These are phyloP conservation scores for Ormosia semicastrata DNA, from an alignment of 306 rosid genomes.

Conservation along the genomic window DNA sequence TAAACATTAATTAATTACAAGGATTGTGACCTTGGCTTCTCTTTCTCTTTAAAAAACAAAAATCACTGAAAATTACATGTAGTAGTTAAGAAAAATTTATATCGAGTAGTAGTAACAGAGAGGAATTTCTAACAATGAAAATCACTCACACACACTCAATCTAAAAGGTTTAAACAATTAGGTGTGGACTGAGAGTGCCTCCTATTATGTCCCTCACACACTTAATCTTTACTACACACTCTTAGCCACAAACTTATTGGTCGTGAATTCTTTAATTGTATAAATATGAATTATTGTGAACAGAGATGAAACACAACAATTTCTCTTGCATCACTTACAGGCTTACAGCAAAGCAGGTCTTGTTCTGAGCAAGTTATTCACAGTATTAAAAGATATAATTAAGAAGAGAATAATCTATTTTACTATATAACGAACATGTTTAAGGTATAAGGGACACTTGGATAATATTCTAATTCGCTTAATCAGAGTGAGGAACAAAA, in stretches of 20 bases:
- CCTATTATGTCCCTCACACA: neutral
- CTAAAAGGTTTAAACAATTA: neutral
- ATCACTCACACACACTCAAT: neutral
- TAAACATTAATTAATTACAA: neutral
- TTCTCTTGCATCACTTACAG: neutral
- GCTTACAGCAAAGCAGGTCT: slow-evolving; percentile 31
- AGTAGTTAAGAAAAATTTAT: neutral
- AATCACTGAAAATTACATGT: neutral
- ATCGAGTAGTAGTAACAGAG: neutral
- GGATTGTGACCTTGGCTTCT: neutral
- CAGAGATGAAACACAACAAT: neutral
- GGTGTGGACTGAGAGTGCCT: neutral
- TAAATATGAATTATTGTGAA: neutral
- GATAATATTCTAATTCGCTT: slow-evolving; percentile 30
- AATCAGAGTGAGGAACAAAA: slow-evolving; percentile 33
- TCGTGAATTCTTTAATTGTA: neutral
- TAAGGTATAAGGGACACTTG: slow-evolving; percentile 28
- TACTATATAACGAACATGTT: slow-evolving; percentile 18
- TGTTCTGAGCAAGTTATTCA: slow-evolving; percentile 12
- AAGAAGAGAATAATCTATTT: slow-evolving; percentile 10
- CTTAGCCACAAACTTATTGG: neutral
- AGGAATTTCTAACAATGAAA: neutral
- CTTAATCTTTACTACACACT: neutral
- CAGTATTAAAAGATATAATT: neutral
- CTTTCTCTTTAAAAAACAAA: neutral